These are phyloP conservation scores for Chrysanthemum makinoi DNA, from an alignment of 129 eudicot genomes.

Conservation along the genomic window DNA sequence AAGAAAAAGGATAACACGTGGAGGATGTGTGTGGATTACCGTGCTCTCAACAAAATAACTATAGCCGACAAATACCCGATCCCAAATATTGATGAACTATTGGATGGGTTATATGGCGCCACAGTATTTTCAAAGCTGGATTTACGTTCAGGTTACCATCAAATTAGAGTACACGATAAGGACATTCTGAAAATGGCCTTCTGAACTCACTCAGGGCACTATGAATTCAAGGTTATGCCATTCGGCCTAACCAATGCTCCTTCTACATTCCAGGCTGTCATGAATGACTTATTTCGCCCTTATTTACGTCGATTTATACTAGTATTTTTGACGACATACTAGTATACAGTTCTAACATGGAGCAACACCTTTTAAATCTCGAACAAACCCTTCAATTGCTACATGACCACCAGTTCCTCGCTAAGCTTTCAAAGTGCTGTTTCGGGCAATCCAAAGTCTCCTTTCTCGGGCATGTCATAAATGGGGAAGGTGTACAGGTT, in stretches of 20 bases:
- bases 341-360: too few species aligned
- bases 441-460: too few species aligned
- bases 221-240: not conserved
- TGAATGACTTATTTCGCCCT: too few species aligned
- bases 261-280: not conserved
- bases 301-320: too few species aligned
- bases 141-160: not conserved
- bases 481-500: too few species aligned
- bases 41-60: not conserved
- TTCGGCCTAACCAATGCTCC: not conserved
- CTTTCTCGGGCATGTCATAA: too few species aligned
- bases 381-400: too few species aligned
- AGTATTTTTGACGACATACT: too few species aligned
- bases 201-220: not conserved
- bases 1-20: slow-evolving; percentile 8
- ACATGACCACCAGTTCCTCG: too few species aligned
- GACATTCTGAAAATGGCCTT: not conserved
- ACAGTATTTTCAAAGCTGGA: not conserved
- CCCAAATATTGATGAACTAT: slow-evolving; percentile 7
- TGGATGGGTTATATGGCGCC: not conserved
- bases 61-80: not conserved
- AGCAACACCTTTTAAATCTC: too few species aligned
- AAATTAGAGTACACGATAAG: not conserved
- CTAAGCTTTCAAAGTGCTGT: too few species aligned
- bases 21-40: slow-evolving; percentile 9